These are phyloP conservation scores for Populus alba DNA, from an alignment of 345 rosid genomes.

Conservation along the genomic window DNA sequence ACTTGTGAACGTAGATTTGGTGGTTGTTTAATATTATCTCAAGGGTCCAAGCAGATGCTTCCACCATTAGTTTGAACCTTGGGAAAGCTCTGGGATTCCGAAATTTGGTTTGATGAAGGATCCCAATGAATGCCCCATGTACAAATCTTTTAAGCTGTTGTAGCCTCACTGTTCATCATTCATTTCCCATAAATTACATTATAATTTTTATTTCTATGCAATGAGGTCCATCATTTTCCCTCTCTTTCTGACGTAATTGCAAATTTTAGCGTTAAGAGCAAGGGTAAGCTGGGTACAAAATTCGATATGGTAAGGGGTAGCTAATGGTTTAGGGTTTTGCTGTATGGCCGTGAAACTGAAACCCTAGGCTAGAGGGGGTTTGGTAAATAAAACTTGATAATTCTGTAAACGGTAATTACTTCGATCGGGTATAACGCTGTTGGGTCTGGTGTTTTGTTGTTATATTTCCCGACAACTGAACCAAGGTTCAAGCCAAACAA, in stretches of 20 bases:
- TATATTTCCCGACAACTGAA: too few relatives aligned
- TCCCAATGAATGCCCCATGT: conserved; percentile 40
- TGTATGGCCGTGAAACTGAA: too few relatives aligned
- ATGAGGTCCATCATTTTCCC: not conserved
- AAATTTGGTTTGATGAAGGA: conserved; percentile 59
- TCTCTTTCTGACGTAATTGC: too few relatives aligned
- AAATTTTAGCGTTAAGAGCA: too few relatives aligned
- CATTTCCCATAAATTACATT: not conserved
- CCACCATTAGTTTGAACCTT: conserved; percentile 2
- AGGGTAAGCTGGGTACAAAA: too few relatives aligned
- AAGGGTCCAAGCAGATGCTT: conserved; percentile 8
- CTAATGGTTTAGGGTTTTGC: too few relatives aligned
- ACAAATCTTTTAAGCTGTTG: conserved; percentile 6
- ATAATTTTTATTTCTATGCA: not conserved
- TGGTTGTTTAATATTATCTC: conserved; percentile 15
- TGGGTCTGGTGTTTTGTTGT: not conserved
- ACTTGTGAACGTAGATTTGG: conserved; percentile 12
- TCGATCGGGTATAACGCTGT: not conserved
- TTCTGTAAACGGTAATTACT: not conserved
- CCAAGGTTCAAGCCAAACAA: not conserved
- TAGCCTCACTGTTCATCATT: not conserved
- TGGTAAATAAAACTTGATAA: not conserved
- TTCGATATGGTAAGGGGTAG: too few relatives aligned
- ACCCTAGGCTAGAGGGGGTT: not conserved
- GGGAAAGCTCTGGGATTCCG: conserved; percentile 47